phyloP scores from a whole-genome alignment of 305 asterid species.

The Fraxinus ornus region DNA sequence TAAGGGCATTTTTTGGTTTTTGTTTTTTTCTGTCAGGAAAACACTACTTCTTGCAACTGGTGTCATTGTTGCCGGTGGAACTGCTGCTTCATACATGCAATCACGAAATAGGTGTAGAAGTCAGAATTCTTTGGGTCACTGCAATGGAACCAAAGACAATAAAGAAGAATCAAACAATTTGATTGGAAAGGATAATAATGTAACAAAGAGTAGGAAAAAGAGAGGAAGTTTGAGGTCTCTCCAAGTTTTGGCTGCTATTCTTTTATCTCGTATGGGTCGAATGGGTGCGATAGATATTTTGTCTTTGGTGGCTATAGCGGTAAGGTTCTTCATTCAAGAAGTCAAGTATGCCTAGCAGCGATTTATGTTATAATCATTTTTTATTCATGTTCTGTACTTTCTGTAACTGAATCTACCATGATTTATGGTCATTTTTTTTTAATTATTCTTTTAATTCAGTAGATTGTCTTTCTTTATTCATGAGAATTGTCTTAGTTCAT shows the following conservation, averaged over 20 bases:
- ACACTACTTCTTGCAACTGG: conserved; percentile 80
- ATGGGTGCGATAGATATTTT: conserved; percentile 73
- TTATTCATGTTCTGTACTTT: conserved; percentile 21
- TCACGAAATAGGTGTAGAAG: conserved; percentile 51
- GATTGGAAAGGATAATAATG: conserved; percentile 47
- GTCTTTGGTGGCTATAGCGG: conserved; percentile 85
- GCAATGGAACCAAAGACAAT: conserved; percentile 50
- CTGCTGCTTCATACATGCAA: conserved; percentile 81
- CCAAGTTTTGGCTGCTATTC: conserved; percentile 85
- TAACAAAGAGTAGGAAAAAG: conserved; percentile 70
- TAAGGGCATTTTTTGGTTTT: background rate
- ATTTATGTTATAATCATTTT: conserved; percentile 3
- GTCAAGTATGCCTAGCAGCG: conserved; percentile 14
- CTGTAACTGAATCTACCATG: conserved; percentile 14
- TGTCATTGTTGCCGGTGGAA: conserved; percentile 84
- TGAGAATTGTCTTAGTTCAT: background rate
- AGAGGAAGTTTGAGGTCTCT: conserved; percentile 87
- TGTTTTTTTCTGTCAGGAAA: conserved; percentile 53
- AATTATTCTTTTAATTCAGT: background rate
- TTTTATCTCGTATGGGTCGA: conserved; percentile 82
- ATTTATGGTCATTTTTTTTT: background rate
- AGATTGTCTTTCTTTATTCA: conserved; percentile 5
- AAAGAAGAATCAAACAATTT: conserved; percentile 40
- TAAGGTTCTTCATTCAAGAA: conserved; percentile 43
- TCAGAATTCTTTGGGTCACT: conserved; percentile 39